Base-by-base conservation (phyloP, 306 rosid species). In the Psophocarpus tetragonolobus region DNA sequence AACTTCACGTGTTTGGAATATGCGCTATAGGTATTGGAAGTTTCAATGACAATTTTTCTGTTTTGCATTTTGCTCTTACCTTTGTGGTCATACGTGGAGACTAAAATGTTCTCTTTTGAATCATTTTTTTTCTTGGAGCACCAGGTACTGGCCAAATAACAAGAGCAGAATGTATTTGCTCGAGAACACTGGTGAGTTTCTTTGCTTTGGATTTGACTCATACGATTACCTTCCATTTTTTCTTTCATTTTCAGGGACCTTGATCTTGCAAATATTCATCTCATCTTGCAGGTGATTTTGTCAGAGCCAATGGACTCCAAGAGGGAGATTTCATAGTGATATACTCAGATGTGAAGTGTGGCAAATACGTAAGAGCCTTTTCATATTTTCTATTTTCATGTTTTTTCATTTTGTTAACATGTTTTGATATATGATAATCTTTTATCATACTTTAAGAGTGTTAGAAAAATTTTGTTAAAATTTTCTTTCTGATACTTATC, bases 81-180 rank as follows among this genome's bases (percentile, higher is more conserved):
- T 33, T 51, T 33, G 10, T 61, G 3, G 10, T 61, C 2, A 26
- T 51, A 44, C 29, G 30, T 30, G 15, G 68, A 70, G 79, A 77
- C 29, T 74, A 77, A 89, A 70, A 76, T 70, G 38, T 58, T 76
- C 24, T 51, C 0, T 67, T 50, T 68, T 36, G 71, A 1, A 64
- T 63, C 26, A 38, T 74, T 80, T 77, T 80, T 77, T 45, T 51
- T 71, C 44, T 60, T 87, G 90, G 89, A 88, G 92, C 84, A 75
- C 50, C 97, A 95, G 99, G 84, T 95, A 95, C 83, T 95, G 99
- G 99, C 99, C 99, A 26, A 95, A 95, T 88, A 95, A 92, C 75
- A 95, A 95, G 86, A 95, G 99, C 87, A 90, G 99, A 81, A 95
- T 95, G 99, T 95, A 95, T 90, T 91, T 95, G 74, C 97, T 95